Evolutionary conservation across 1,284 basidiomycete genomes (phyloP).

Genomic region (Singerocomus inundabilis): DNA sequence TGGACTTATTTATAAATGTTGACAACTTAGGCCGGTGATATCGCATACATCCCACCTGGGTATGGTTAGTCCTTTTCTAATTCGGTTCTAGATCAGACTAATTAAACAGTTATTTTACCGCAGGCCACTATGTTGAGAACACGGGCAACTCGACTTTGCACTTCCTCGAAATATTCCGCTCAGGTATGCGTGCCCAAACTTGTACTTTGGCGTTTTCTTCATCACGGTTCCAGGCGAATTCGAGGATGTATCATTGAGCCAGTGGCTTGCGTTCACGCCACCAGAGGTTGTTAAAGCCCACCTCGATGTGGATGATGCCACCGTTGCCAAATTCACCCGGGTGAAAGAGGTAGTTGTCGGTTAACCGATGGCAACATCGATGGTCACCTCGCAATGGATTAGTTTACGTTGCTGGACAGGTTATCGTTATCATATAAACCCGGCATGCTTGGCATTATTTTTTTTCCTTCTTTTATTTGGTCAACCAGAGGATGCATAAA

Average conservation of each 20-base stretch:
- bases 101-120: slow-evolving; percentile 1
- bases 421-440: background rate
- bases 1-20: background rate
- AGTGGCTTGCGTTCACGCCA: slow-evolving; percentile 58
- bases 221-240: slow-evolving; percentile 31
- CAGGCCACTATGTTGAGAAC: slow-evolving; percentile 70
- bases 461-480: background rate
- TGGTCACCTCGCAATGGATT: background rate
- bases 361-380: background rate
- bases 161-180: slow-evolving; percentile 63
- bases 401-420: background rate
- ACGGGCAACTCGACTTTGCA: slow-evolving; percentile 58
- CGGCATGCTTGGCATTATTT: too few relatives aligned
- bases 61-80: slow-evolving; percentile 37
- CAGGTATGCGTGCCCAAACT: slow-evolving; percentile 35
- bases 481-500: background rate
- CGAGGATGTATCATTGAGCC: slow-evolving; percentile 45
- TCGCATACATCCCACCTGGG: slow-evolving; percentile 54
- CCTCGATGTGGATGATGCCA: slow-evolving; percentile 45
- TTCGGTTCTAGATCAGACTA: background rate
- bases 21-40: slow-evolving; percentile 49
- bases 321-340: slow-evolving; percentile 39
- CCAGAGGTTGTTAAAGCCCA: slow-evolving; percentile 55
- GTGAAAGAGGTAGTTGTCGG: slow-evolving; percentile 36
- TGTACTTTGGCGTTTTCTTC: background rate